Evolutionary conservation across 192 early-diverging fungal species (phyloP).

Genomic region (Spinellus fusiger): DNA sequence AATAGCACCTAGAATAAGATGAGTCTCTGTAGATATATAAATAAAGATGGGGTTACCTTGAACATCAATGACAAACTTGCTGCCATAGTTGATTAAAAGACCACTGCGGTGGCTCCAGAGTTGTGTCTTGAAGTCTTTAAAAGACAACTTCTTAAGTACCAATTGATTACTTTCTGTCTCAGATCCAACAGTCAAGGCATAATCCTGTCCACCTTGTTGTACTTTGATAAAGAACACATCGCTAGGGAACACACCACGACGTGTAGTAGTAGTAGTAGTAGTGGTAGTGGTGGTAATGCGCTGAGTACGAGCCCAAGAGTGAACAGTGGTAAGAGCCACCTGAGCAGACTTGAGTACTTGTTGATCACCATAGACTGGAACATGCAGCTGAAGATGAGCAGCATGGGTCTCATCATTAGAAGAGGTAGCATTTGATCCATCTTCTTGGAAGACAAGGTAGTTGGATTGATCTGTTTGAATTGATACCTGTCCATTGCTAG

Average conservation of each 20-base stretch:
- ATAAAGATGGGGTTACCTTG: conserved; percentile 10
- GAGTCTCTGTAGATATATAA: background rate
- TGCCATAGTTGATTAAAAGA: conserved; percentile 26
- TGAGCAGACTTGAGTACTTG: background rate
- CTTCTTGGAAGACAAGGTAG: conserved; percentile 5
- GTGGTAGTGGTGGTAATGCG: conserved; percentile 12
- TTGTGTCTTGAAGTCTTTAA: conserved; percentile 16
- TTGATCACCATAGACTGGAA: conserved; percentile 10
- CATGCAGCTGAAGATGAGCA: conserved; percentile 6
- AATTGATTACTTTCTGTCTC: conserved; percentile 3
- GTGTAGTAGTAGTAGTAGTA: conserved; percentile 5
- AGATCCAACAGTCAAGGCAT: conserved; percentile 9
- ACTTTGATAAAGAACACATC: conserved; percentile 23
- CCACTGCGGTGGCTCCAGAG: conserved; percentile 20
- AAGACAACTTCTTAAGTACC: conserved; percentile 14
- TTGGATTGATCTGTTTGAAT: background rate
- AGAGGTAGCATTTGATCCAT: background rate
- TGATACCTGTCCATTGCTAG: conserved; percentile 6
- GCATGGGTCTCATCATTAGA: background rate
- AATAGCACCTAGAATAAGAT: background rate
- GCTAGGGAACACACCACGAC: conserved; percentile 16
- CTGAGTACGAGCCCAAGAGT: conserved; percentile 4
- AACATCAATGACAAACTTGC: conserved; percentile 12
- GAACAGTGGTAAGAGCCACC: conserved; percentile 7
- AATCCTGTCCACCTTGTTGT: conserved; percentile 2